Percentiles rank a stretch among this genome's conserved stretches.
Conservation (phyloP, 345 rosid genomes). For the Citrus australasica region DNA sequence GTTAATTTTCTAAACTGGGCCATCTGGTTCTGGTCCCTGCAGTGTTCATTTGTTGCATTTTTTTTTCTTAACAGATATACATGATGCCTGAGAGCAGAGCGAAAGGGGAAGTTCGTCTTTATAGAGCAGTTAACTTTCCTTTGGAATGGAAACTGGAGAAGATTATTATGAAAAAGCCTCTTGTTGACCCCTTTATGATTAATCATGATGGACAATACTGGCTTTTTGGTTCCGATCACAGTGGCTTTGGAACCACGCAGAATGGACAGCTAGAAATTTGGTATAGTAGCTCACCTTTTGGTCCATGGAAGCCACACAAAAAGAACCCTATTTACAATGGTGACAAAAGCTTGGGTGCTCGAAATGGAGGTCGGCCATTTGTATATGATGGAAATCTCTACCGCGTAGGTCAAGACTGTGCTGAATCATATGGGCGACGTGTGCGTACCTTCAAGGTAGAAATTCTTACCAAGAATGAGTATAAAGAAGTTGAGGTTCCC, state of each 20-base stretch:
- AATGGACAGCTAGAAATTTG: conserved; percentile 90
- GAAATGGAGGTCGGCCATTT: conserved; percentile 93
- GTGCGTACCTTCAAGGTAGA: conserved; percentile 65
- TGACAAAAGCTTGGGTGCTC: conserved; percentile 60
- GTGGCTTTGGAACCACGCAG: conserved; percentile 52
- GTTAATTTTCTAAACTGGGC: background rate
- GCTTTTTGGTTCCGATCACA: conserved; percentile 91
- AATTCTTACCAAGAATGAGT: conserved; percentile 56
- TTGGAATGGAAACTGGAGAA: conserved; percentile 72
- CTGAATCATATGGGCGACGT: conserved; percentile 73
- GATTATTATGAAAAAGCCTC: conserved; percentile 65
- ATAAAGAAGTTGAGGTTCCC: conserved; percentile 74
- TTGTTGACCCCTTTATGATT: conserved; percentile 61
- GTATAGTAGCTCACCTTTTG: conserved; percentile 82
- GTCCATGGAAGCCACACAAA: conserved; percentile 94
- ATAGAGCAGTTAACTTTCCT: conserved; percentile 77
- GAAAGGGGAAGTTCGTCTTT: conserved; percentile 73
- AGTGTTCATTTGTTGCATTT: background rate
- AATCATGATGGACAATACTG: conserved; percentile 61
- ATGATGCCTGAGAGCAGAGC: conserved; percentile 89
- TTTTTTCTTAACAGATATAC: conserved; percentile 54
- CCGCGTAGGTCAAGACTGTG: conserved; percentile 97
- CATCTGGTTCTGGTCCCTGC: background rate
- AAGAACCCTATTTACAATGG: conserved; percentile 77
- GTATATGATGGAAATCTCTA: conserved; percentile 59